Evolutionary conservation across 768 basidiomycete species (phyloP).

Genomic region (Mycena belliarum): DNA sequence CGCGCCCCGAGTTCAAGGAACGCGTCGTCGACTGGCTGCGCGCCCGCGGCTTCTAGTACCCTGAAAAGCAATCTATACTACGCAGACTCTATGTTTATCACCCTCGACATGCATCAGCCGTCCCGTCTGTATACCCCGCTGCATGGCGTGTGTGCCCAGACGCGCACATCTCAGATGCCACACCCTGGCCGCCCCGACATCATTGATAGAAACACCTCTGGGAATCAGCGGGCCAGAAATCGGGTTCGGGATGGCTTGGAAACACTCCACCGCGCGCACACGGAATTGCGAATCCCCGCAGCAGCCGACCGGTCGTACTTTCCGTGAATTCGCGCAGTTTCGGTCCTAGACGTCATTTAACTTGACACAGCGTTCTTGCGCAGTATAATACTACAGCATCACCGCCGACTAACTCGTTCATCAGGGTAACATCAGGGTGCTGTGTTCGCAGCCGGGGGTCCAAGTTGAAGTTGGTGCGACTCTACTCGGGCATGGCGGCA

Average conservation of each 20-base stretch:
- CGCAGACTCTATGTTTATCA: neutral
- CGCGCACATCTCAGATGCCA: slow-evolving; percentile 3
- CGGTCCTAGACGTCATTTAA: too few relatives aligned
- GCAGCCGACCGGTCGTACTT: neutral
- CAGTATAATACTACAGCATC: too few relatives aligned
- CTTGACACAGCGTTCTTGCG: too few relatives aligned
- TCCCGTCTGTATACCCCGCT: neutral
- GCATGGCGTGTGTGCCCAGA: neutral
- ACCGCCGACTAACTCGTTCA: neutral
- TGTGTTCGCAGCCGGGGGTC: too few relatives aligned
- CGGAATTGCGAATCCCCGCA: slow-evolving; percentile 6
- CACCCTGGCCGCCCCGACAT: neutral
- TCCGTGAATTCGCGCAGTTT: neutral
- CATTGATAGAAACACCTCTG: slow-evolving; percentile 1
- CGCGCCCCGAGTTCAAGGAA: slow-evolving; percentile 53
- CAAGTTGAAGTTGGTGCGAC: too few relatives aligned
- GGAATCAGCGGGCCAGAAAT: neutral
- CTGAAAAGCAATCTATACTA: neutral
- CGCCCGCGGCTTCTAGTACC: slow-evolving; percentile 59
- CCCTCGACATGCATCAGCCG: slow-evolving; percentile 4
- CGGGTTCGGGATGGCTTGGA: neutral
- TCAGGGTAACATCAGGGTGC: neutral
- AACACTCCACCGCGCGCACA: neutral
- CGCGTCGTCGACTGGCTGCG: slow-evolving; percentile 64
- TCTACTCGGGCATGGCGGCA: neutral